Evolutionary conservation across 2,329 filamentous ascomycete genomes (phyloP), one percentile per base, ranked within the genome.

Genomic region (Phoma herbarum): DNA sequence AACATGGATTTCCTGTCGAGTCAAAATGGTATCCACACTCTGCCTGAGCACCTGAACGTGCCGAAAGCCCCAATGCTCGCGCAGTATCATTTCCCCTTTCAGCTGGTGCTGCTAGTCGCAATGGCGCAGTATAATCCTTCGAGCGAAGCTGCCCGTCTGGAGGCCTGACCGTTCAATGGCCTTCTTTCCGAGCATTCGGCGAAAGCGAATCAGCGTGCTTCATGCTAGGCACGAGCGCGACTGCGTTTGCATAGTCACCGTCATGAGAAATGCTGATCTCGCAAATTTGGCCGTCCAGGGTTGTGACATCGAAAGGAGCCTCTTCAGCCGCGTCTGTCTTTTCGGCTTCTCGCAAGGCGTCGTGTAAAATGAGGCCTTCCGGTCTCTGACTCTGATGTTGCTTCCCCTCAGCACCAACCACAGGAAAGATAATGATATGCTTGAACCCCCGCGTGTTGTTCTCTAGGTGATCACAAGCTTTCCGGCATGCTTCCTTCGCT

Each of bases 201-300:
- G 16, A 35, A 2, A 9, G 16, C 6, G 16, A 23, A 18, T 23
- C 9, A 10, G 41, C 25, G 20, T 51, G 43, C 26, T 53, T 51
- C 54, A 63, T 60, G 2, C 18, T 42, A 9, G 75, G 73, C n/a
- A 84, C 86, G 31, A 92, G 63, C 63, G 88, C 90, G 1, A 89
- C 82, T 7, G 90, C 90, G 20, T 85, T 88, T 10, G 92, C 92
- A 77, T 93, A 96, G 8, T 92, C 89, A 2, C 86, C 88, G 75
- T 97, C 93, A 74, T 97, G 93, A 69, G 90, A 95, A 67, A 97
- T 96, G 59, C 90, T 94, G 43, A 97, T 74, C 69, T 86, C 82
- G 14, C 88, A 92, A 48, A 86, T 80, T 64, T 87, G 84, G 1
- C 75, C 75, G 7, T 75, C 66, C 12, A 74, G 46, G 12, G 42